phyloP scores from a whole-genome alignment of 805 yeast genomes.

The Cyberlindnera subsufficiens region DNA sequence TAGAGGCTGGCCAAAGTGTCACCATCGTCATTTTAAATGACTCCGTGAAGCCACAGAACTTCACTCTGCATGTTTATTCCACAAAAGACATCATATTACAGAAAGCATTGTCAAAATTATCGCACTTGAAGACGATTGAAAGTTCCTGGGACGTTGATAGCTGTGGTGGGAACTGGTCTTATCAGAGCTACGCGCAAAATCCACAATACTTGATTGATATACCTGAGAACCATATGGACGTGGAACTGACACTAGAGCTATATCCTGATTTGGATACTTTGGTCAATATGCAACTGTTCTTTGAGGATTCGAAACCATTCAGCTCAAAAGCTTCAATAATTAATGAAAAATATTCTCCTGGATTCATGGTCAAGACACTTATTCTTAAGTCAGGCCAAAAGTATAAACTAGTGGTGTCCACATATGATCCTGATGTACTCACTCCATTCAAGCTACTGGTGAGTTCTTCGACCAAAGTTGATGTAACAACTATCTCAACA shows the following conservation, averaged over 20 bases:
- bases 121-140: slow-evolving; percentile 16
- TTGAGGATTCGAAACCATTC: slow-evolving; percentile 28
- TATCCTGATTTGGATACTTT: slow-evolving; percentile 24
- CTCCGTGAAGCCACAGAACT: slow-evolving; percentile 8
- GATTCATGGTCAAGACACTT: slow-evolving; percentile 18
- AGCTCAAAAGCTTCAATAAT: slow-evolving; percentile 27
- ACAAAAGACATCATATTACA: slow-evolving; percentile 11
- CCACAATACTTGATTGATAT: slow-evolving; percentile 45
- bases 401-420: slow-evolving; percentile 43
- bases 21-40: slow-evolving; percentile 24
- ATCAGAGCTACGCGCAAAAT: slow-evolving; percentile 40
- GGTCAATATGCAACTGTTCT: slow-evolving; percentile 40
- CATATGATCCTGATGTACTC: slow-evolving; percentile 30
- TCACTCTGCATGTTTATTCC: slow-evolving; percentile 17
- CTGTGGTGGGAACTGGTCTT: slow-evolving; percentile 52
- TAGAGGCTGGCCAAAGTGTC: slow-evolving; percentile 24
- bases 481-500: slow-evolving; percentile 17
- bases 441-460: slow-evolving; percentile 29
- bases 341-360: slow-evolving; percentile 30
- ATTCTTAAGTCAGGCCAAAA: slow-evolving; percentile 26
- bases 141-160: slow-evolving; percentile 41
- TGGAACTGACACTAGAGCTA: slow-evolving; percentile 16
- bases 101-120: slow-evolving; percentile 28
- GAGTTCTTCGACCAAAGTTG: slow-evolving; percentile 18
- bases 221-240: slow-evolving; percentile 15